phyloP scores from a whole-genome alignment of 495 filamentous ascomycete species.

The Rostrohypoxylon terebratum region DNA sequence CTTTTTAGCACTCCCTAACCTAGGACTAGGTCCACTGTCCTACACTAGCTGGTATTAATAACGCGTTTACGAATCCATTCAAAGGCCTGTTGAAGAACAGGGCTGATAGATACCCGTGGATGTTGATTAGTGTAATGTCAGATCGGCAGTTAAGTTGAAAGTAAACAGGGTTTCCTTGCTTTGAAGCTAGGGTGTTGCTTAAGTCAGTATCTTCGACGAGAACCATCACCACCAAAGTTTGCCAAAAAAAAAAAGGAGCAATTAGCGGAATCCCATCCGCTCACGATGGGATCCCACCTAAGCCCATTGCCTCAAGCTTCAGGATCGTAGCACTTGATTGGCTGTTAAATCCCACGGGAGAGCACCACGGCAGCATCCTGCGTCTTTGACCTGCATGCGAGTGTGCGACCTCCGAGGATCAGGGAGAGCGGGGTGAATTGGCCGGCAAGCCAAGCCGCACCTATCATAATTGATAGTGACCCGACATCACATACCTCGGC shows the following conservation, averaged over 20 bases:
- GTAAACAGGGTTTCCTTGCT: not conserved
- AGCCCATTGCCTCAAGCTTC: not conserved
- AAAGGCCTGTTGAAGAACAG: not conserved
- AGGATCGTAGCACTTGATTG: constrained; percentile 24
- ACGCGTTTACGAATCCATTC: not conserved
- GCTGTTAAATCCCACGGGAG: constrained; percentile 9
- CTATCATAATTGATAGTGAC: constrained; percentile 34
- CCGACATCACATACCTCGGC: constrained; percentile 39
- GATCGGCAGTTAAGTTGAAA: not conserved
- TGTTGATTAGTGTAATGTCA: not conserved
- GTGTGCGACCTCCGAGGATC: constrained; percentile 33
- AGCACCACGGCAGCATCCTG: constrained; percentile 23
- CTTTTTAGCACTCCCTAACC: not conserved
- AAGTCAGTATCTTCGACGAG: not conserved
- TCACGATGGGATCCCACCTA: not conserved
- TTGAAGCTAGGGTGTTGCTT: not conserved
- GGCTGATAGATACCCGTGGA: not conserved
- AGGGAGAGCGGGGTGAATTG: constrained; percentile 22
- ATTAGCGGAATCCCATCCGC: not conserved
- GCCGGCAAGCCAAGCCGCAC: constrained; percentile 34
- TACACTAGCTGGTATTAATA: not conserved
- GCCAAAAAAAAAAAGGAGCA: not conserved
- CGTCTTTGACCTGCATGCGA: constrained; percentile 39
- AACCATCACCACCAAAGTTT: too few species aligned
- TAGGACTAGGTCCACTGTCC: not conserved